Base-by-base conservation (phyloP, 75 land plant genomes). In the Gnetum montanum region DNA sequence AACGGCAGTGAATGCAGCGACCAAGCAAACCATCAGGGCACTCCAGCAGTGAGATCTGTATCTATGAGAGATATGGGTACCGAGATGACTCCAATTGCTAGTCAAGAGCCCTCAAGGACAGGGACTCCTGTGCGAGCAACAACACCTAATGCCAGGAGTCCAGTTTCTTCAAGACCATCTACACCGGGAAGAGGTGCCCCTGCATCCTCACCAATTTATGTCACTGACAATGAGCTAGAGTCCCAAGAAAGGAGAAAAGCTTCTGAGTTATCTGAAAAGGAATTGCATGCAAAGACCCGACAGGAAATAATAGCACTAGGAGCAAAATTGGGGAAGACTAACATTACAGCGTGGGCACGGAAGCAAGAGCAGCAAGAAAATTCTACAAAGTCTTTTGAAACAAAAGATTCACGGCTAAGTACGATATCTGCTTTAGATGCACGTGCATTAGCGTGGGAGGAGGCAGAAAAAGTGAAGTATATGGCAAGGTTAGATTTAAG, bases 61-160 rank as follows among this genome's bases (percentile, higher is more conserved):
- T 83, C 90, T 28, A 86, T 86, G 90, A 76, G 88, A 57, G 96
- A 90, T 49, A 90, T 87, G 92, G 92, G 95, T 0, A 90, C 96
- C 10, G 93, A 90, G 69, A 86, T 90, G 92, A 90, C 96, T 43
- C 96, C 96, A 1, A 77, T 87, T 57, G 77, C 90, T 12, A 88
- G 90, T 46, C 81, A 79, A 63, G 91, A 86, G 52, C 91, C 83
- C 35, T 86, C 90, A 18, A 68, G 87, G 15, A 82, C 72, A 34
- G 91, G 80, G 31, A 78, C 90, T 59, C 94, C 90, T 27, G 63
- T 76, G 31, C 55, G 66, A 50, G 63, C 78, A 22, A 79, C 80
- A 45, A 66, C 83, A 31, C 91, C 90, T 25, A 65, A 63, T 0
- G 57, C 46, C 12, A 65, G 77, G 20, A 79, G 93, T 41, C 83